Evolutionary conservation across 1,139 yeast species (phyloP), one percentile per base, ranked within the genome.

Genomic region (Blastobotrys serpentis): DNA sequence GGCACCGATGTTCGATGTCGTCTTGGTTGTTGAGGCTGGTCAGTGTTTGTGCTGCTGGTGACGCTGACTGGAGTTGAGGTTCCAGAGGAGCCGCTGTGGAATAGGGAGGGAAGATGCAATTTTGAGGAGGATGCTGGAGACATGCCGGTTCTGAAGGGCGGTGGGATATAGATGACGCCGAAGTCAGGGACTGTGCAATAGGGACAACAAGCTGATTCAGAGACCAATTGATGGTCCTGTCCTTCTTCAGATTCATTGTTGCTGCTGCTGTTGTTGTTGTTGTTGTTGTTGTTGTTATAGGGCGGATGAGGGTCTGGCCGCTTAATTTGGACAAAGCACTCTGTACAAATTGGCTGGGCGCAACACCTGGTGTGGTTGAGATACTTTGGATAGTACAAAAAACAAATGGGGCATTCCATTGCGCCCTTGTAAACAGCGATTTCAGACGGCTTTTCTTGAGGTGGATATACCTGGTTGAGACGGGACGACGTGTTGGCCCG

Each of bases 301-400:
- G 97, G 96, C 30, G 90, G 87, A 67, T 90, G 98, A 0, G 98
- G 98, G n/a, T 88, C 95, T 22, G 85, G 74, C 51, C 98, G 76
- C 66, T 86, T 89, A 64, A 92, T 89, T 66, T 90, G 98, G 6
- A 90, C 97, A 76, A 92, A 92, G 66, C 98, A 92, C 68, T 92
- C 98, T 1, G 96, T 79, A 68, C 98, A 92, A 18, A 92, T 89
- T 1, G 95, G 92, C 65, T 92, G 98, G 44, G 80, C 77, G 65
- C 98, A 92, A 66, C 98, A 92, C 43, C 95, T 74, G n/a, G 96
- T 84, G 46, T 77, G 67, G 69, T 92, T 92, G 56, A 90, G 70
- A 60, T 82, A 80, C 42, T 77, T 75, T 1, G 98, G 98, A 63
- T 84, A 87, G 63, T 77, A 87, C 18, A 92, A 75, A 65, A 92